Base-by-base conservation (phyloP, 768 basidiomycete species). In the Austroboletus festivus region DNA sequence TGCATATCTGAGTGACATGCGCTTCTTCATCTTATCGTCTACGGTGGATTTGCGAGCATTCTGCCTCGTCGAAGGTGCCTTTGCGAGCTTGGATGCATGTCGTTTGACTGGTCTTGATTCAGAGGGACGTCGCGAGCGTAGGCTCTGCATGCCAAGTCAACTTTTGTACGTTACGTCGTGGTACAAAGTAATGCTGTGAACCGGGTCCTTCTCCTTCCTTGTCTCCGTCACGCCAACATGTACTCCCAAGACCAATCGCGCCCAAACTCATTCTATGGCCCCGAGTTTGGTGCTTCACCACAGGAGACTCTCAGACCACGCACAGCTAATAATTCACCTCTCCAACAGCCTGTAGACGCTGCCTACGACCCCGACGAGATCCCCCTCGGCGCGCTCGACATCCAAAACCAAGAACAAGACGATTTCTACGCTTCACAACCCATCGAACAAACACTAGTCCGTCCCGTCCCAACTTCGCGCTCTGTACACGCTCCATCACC, bases 1-100 rank as follows among this genome's bases (percentile, higher is more conserved):
- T 33, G 87, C 90, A 79, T 89, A 96, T 64, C 93, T 84, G 79
- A 86, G 89, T 15, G 93, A 93, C 84, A 96, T 86, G 62, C 94
- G 87, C 70, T 92, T 92, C 79, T 92, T 93, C 69, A 96, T 93
- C 73, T 89, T 92, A 77, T 94, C 94, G 66, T 93, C 78, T 51
- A 84, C 77, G 47, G 67, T 51, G 8, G 69, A 69, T 19, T 62
- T 83, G 63, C 76, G 74, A 5, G 68, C 68, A 63, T 77, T 76
- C 53, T 75, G 66, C 57, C 73, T 57, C 9, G 43, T 52, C 4
- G 67, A 51, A 5, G 58, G 47, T 0, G 41, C 5, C 54, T 66
- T 69, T 54, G 64, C 48, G 40, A 69, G 64, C 54, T 60, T 70
- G 2, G 68, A 61, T n/a, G 45, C 52, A 41, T 60, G 42, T 7